phyloP scores from a whole-genome alignment of 306 rosid species.

The Vigna radiata region DNA sequence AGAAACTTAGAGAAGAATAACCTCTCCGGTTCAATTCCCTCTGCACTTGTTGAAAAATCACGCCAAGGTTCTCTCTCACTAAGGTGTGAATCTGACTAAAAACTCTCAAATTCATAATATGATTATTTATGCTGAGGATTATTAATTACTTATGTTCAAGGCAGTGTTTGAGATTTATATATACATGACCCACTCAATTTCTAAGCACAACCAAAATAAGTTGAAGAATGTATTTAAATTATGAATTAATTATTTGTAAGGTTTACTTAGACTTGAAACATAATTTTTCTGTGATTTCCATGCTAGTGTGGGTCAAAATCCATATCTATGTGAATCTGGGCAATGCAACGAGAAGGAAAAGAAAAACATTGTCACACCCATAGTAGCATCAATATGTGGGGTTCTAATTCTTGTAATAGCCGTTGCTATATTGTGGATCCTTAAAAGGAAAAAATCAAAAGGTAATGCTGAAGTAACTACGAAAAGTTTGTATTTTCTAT shows the following conservation, averaged over 20 bases:
- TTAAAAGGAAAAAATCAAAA: conserved; percentile 38
- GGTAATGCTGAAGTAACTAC: not conserved
- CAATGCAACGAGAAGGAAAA: conserved; percentile 31
- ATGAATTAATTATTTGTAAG: not conserved
- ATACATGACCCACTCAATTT: no score
- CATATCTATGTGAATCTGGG: not conserved
- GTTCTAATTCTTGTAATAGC: conserved; percentile 29
- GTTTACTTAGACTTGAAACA: not conserved
- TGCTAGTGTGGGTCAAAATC: conserved; percentile 1
- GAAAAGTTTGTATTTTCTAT: not conserved
- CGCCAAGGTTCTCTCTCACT: no score
- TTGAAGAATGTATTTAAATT: no score
- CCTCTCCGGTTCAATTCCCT: no score
- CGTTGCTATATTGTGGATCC: conserved; percentile 24
- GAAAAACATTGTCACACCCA: no score
- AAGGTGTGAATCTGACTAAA: no score
- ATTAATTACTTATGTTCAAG: not conserved
- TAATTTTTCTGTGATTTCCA: conserved; percentile 3
- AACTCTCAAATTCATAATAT: no score
- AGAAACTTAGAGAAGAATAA: no score
- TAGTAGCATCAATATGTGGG: conserved; percentile 50
- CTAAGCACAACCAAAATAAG: no score
- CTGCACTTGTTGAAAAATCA: no score
- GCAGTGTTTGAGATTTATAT: no score
- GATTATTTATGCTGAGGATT: not conserved